Evolutionary conservation across 495 filamentous ascomycete species (phyloP).

Genomic region (Bryoglossum gracile): DNA sequence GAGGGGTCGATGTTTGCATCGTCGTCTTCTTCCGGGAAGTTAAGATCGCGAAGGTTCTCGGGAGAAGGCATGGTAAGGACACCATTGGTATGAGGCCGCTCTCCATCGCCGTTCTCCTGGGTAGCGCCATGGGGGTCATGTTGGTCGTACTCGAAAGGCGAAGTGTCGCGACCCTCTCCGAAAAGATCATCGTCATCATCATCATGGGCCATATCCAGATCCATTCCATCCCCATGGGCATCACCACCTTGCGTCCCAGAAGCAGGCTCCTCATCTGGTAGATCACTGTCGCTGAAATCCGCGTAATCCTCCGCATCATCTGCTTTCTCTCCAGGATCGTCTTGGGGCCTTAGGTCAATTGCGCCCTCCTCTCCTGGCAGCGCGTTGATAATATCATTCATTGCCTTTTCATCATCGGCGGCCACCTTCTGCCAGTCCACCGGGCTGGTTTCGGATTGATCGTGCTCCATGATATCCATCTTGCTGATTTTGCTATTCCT

Average conservation of each 20-base stretch:
- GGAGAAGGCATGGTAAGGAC: slow-evolving; percentile 11
- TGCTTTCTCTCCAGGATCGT: slow-evolving; percentile 58
- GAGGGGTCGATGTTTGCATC: slow-evolving; percentile 39
- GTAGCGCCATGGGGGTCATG: slow-evolving; percentile 21
- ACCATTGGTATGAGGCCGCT: slow-evolving; percentile 22
- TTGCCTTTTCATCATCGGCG: no score
- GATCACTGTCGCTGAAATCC: slow-evolving; percentile 65
- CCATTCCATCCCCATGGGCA: slow-evolving; percentile 40
- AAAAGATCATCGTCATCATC: slow-evolving; percentile 46
- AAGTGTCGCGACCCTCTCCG: slow-evolving; percentile 26
- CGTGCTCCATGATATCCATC: no score
- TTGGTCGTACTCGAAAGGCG: slow-evolving; percentile 31
- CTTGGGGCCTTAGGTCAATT: no score
- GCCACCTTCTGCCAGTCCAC: no score
- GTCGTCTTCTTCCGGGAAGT: slow-evolving; percentile 34
- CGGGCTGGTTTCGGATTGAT: no score
- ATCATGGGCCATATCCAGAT: slow-evolving; percentile 46
- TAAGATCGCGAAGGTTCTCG: slow-evolving; percentile 28
- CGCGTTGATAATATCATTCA: no score
- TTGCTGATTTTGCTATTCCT: no score
- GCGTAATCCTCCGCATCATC: slow-evolving; percentile 82
- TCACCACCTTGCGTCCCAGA: slow-evolving; percentile 29
- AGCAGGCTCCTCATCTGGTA: slow-evolving; percentile 36
- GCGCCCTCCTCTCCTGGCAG: no score
- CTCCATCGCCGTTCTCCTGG: slow-evolving; percentile 4